Evolutionary conservation across 495 filamentous ascomycete genomes (phyloP).

Genomic region (Xylaria venustula): DNA sequence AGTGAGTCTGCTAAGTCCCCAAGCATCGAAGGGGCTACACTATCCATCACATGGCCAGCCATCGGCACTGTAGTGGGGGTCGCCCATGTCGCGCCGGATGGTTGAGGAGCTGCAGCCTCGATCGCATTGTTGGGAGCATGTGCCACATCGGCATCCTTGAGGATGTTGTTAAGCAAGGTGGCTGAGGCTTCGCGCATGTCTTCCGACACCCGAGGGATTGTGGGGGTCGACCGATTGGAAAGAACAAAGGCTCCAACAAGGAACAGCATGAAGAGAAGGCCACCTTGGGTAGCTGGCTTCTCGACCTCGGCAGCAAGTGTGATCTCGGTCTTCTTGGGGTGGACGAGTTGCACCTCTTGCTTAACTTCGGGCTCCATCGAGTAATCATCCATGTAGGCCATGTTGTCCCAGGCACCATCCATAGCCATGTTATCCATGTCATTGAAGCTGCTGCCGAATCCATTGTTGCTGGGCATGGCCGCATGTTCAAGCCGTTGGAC

Average conservation of each 20-base stretch:
- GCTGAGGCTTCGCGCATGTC: constrained; percentile 92
- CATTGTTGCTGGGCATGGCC: constrained; percentile 55
- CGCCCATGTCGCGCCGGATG: constrained; percentile 50
- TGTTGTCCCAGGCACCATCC: constrained; percentile 77
- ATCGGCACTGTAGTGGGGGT: constrained; percentile 48
- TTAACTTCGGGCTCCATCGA: constrained; percentile 52
- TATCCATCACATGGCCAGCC: constrained; percentile 50
- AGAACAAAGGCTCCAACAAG: constrained; percentile 96
- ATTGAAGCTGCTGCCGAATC: constrained; percentile 65
- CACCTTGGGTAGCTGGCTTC: constrained; percentile 62
- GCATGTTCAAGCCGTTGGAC: constrained; percentile 75
- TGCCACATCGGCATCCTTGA: constrained; percentile 72
- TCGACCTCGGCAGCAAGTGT: constrained; percentile 54
- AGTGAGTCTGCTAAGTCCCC: constrained; percentile 74
- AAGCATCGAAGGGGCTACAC: constrained; percentile 62
- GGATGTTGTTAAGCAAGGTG: constrained; percentile 81
- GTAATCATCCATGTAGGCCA: constrained; percentile 69
- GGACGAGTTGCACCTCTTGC: constrained; percentile 55
- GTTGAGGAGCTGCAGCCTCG: constrained; percentile 48
- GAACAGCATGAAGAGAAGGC: constrained; percentile 78
- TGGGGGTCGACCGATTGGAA: constrained; percentile 69
- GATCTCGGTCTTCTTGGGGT: constrained; percentile 56
- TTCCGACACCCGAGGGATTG: constrained; percentile 83
- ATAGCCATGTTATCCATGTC: constrained; percentile 83
- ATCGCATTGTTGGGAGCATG: constrained; percentile 43